Conservation (phyloP, 371 early-diverging fungal species). For the Saksenaea vasiformis region DNA sequence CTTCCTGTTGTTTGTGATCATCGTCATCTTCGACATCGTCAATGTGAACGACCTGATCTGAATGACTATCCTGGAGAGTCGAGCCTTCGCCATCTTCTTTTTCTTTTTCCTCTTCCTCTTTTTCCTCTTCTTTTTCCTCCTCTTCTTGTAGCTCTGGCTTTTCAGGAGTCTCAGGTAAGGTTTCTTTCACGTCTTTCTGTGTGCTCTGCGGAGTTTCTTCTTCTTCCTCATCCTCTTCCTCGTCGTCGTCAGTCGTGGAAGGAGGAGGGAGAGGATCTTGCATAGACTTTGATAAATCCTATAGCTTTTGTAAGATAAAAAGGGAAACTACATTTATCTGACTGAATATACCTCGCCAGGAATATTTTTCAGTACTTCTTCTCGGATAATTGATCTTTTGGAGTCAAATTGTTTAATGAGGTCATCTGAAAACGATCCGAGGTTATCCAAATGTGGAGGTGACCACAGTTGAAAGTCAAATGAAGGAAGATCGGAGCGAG, state of each 20-base stretch:
- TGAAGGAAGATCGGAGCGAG: constrained; percentile 5
- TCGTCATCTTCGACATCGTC: background rate
- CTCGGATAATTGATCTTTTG: constrained; percentile 6
- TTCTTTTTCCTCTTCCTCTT: background rate
- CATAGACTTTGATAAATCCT: background rate
- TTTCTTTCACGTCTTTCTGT: background rate
- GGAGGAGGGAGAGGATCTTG: background rate
- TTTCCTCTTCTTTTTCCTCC: background rate
- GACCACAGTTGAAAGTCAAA: constrained; percentile 10
- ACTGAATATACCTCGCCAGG: background rate
- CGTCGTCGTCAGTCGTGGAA: background rate
- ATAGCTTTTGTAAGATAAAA: background rate
- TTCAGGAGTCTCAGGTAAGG: background rate
- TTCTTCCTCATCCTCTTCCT: background rate
- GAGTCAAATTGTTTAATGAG: constrained; percentile 16
- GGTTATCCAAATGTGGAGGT: background rate
- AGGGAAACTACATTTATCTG: too few relatives aligned
- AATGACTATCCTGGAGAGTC: background rate
- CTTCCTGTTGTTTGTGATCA: constrained; percentile 2
- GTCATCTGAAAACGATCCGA: constrained; percentile 12
- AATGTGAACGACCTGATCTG: background rate
- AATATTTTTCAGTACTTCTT: background rate
- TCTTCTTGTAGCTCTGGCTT: background rate
- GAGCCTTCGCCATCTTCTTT: background rate
- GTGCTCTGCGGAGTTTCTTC: background rate